Base-by-base conservation (phyloP, 2,329 filamentous ascomycete species). In the Trichoderma sp. region DNA sequence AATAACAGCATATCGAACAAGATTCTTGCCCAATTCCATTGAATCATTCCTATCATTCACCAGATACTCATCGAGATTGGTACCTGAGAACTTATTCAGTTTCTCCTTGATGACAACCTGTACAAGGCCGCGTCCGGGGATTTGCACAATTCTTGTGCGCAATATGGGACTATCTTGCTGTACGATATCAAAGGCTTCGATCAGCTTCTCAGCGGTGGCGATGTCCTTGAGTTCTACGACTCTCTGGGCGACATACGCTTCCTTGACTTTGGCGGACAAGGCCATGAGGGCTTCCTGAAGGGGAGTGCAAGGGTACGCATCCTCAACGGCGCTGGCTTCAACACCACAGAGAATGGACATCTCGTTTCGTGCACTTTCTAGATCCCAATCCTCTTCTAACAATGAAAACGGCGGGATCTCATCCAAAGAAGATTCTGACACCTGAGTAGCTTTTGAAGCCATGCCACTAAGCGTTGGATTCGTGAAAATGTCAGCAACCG, bases 221-320 rank as follows among this genome's bases (percentile, higher is more conserved):
- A 79, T 73, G 62, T 84, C 81, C 6, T 81, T 78, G 4, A 89
- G 80, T 59, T 85, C 81, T 27, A 88, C 83, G 1, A 89, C 86
- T 53, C 87, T 83, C 77, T 88, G 87, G 2, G 87, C 87, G 3
- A 91, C 85, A 56, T 90, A 91, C 0, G 87, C 86, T 59, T 88
- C 88, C 41, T 84, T 84, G 29, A 87, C 83, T 78, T 88, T 88
- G 75, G 85, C 84, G 3, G 88, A 88, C 6, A 90, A 80, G 0
- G 88, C 87, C 83, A 91, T 87, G 2, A 91, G 83, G 2, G 86
- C 88, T 78, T 89, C 88, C 76, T 91, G 89, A 1, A 89, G 82
- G 0, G 88, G 86, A 0, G 88, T 88, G 81, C 88, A 89, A 1
- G 89, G 88, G 72, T 89, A 91, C 0, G 89, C 80, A 75, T 91